A percentile compares a stretch with the other conserved stretches of the same genome.
phyloP scores from a whole-genome alignment of 2,329 filamentous ascomycete species.

The Verticillium nonalfalfae region DNA sequence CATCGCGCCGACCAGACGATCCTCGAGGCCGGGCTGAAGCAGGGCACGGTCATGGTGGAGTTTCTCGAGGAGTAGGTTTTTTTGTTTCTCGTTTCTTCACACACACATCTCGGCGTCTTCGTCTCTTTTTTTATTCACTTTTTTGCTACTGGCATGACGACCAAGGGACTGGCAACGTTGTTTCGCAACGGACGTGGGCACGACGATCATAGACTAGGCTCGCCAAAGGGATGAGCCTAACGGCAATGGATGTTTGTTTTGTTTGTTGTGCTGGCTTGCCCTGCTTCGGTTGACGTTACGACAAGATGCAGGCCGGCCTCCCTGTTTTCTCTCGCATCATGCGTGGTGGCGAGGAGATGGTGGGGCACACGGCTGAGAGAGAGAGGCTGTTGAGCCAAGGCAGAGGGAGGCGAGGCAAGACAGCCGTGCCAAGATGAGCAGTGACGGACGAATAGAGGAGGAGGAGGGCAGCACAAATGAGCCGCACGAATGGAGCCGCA shows the following conservation, averaged over 20 bases:
- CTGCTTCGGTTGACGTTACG: neutral
- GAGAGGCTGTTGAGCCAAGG: neutral
- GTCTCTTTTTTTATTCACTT: neutral
- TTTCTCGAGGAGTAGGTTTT: slow-evolving; percentile 54
- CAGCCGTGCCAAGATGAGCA: neutral
- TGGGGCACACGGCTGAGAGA: neutral
- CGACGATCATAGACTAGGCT: neutral
- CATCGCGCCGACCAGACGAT: slow-evolving; percentile 68
- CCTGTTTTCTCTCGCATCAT: neutral
- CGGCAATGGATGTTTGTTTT: neutral
- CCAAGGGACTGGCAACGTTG: no score
- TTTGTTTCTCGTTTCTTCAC: no score
- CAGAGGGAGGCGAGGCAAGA: neutral
- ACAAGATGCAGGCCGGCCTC: neutral
- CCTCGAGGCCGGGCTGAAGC: slow-evolving; percentile 77
- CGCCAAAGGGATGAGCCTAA: neutral
- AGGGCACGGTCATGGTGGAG: slow-evolving; percentile 93
- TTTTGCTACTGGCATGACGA: neutral
- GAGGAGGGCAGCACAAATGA: neutral
- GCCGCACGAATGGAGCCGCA: no score
- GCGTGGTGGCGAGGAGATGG: neutral
- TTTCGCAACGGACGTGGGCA: neutral
- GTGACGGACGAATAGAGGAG: neutral
- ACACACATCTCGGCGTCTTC: neutral
- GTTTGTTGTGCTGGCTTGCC: neutral